A percentile compares a stretch with the other conserved stretches of the same genome.
Conservation (phyloP, 2,329 filamentous ascomycete genomes). For the Diplodia sapinea region DNA sequence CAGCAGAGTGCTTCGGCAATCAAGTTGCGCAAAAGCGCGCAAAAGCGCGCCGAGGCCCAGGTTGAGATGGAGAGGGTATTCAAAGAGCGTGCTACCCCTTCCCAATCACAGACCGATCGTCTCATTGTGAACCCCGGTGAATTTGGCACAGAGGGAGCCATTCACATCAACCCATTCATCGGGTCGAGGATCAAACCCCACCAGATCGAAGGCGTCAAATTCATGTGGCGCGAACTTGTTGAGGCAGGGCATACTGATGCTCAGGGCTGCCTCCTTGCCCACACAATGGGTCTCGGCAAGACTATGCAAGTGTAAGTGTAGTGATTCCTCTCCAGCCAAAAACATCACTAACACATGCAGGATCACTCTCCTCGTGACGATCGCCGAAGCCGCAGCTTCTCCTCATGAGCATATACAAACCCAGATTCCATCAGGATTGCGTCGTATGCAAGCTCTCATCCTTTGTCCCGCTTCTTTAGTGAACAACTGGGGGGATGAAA, state of each 20-base stretch:
- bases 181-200: constrained; percentile 74
- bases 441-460: constrained; percentile 64
- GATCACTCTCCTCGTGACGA: constrained; percentile 78
- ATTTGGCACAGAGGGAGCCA: constrained; percentile 62
- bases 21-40: constrained; percentile 60
- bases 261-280: constrained; percentile 81
- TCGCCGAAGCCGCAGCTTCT: constrained; percentile 70
- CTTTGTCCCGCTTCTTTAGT: constrained; percentile 77
- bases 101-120: background rate
- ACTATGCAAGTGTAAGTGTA: constrained; percentile 77
- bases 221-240: constrained; percentile 86
- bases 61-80: constrained; percentile 30
- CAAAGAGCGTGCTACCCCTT: constrained; percentile 12
- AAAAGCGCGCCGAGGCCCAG: constrained; percentile 60
- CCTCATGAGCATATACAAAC: constrained; percentile 59
- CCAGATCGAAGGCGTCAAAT: constrained; percentile 80
- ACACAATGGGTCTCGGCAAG: constrained; percentile 92
- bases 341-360: constrained; percentile 39
- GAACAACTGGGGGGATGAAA: constrained; percentile 83
- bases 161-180: constrained; percentile 70
- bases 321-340: background rate
- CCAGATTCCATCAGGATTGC: constrained; percentile 73
- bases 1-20: constrained; percentile 46
- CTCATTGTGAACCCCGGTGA: constrained; percentile 73
- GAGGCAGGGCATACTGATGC: constrained; percentile 58